Conservation (phyloP, 1,284 basidiomycete species). For the Moniliophthora roreri region DNA sequence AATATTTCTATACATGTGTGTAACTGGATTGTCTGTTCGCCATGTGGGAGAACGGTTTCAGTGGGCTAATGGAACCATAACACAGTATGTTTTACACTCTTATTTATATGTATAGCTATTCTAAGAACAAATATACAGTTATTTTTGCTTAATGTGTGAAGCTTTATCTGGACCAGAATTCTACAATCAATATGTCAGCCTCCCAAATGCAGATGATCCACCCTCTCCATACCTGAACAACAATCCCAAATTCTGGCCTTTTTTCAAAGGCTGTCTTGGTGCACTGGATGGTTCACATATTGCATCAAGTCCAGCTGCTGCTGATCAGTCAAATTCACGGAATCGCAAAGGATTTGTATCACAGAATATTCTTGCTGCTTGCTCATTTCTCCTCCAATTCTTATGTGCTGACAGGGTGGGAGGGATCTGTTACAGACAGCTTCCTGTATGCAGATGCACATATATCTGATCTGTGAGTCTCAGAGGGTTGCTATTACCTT, state of each 20-base stretch:
- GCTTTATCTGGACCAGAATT: no score
- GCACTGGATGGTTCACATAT: conserved; percentile 9
- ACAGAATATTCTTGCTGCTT: not conserved
- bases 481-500: conserved; percentile 32
- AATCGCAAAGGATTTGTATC: conserved; percentile 10
- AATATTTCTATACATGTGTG: conserved; percentile 29
- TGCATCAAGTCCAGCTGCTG: conserved; percentile 1
- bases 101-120: no score
- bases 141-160: no score
- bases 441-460: conserved; percentile 22
- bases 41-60: conserved; percentile 31
- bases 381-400: conserved; percentile 26
- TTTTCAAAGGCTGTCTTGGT: conserved; percentile 1
- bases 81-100: not conserved
- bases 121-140: no score
- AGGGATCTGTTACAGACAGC: conserved; percentile 31
- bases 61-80: conserved; percentile 23
- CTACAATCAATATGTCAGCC: no score
- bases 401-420: conserved; percentile 31
- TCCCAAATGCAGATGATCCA: no score
- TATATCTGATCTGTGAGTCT: conserved; percentile 26
- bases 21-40: conserved; percentile 23
- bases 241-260: conserved; percentile 4
- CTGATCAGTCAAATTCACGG: not conserved
- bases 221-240: not conserved